Evolutionary conservation across 192 early-diverging fungal species (phyloP).

Genomic region (Coemansia sp.): DNA sequence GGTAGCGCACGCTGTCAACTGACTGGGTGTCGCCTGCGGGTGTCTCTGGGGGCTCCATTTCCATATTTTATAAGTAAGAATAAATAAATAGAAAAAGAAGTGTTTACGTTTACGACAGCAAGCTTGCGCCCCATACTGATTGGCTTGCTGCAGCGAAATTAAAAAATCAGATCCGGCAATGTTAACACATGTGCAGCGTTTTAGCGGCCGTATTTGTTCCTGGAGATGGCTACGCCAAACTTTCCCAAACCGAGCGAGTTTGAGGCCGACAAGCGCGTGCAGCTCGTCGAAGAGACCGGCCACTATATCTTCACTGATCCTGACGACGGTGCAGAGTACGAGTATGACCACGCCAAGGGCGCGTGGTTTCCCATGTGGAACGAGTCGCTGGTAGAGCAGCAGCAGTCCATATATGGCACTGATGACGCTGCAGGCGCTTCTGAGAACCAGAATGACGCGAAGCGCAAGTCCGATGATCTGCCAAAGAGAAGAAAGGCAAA

Average conservation of each 20-base stretch:
- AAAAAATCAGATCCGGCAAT: no score
- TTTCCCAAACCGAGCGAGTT: slow-evolving; percentile 49
- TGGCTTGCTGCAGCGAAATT: no score
- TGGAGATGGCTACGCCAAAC: slow-evolving; percentile 11
- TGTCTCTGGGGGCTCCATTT: not conserved
- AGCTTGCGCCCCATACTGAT: no score
- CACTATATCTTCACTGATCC: slow-evolving; percentile 76
- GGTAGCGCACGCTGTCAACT: slow-evolving; percentile 40
- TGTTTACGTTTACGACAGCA: not conserved
- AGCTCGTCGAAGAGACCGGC: slow-evolving; percentile 65
- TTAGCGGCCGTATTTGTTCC: no score
- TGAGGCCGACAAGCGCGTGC: slow-evolving; percentile 55
- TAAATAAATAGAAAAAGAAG: not conserved
- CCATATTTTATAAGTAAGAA: not conserved
- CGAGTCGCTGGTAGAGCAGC: slow-evolving; percentile 36
- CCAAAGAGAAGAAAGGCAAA: slow-evolving; percentile 56
- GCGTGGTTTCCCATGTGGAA: slow-evolving; percentile 88
- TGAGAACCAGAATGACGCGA: slow-evolving; percentile 19
- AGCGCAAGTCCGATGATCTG: slow-evolving; percentile 49
- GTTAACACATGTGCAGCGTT: no score
- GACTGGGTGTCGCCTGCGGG: not conserved
- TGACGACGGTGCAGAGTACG: slow-evolving; percentile 69
- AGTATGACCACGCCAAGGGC: slow-evolving; percentile 72
- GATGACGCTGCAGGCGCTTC: not conserved
- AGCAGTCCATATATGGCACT: slow-evolving; percentile 44